Base-by-base conservation (phyloP, 2,329 filamentous ascomycete species). In the Aspergillus neoniger region DNA sequence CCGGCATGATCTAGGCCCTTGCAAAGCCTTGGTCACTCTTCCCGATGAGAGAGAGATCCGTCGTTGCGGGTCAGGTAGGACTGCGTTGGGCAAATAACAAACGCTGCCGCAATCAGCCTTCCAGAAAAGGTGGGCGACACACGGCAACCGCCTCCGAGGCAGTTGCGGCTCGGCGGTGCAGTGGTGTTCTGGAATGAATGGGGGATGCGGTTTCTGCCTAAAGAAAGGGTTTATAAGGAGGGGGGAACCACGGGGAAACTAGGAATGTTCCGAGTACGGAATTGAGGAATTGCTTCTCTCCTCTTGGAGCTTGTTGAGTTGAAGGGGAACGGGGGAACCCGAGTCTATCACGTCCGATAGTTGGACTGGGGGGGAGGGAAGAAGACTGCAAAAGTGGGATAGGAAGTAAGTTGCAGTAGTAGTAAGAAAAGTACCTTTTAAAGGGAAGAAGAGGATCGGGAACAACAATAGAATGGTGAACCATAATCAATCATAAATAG, bases 1-100 rank as follows among this genome's bases (percentile, higher is more conserved):
- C 54, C 47, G 23, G 56, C 64, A 64, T 63, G 55, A 59, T 64
- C 63, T 58, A 50, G 54, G 19, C 49, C 47, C 51, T 39, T 48
- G 49, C 56, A 59, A 51, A 55, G 36, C 36, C 54, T 30, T 36
- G 32, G 44, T 23, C 41, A 32, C 32, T 57, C 28, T 36, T 41
- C 52, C 52, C 25, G 28, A 36, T 6, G 14, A 4, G 10, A n/a
- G 39, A 21, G 39, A 21, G 28, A 19, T 15, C 39, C 28, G 41
- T 17, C 38, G 39, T 47, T 28, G 53, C 28, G 53, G 30, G 10
- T 19, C 30, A 44, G 28, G 53, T 30, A 44, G 25, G 12, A 47
- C 14, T 47, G 53, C n/a, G 28, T 55, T 58, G 39, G 25, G 43
- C 44, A 57, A 57, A 38, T 57, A 25, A 32, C 25, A 32, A 50